A percentile compares a stretch with the other conserved stretches of the same genome.
These are phyloP conservation scores for Exophiala sp. DNA, from an alignment of 2,329 filamentous ascomycete genomes.

Conservation along the genomic window DNA sequence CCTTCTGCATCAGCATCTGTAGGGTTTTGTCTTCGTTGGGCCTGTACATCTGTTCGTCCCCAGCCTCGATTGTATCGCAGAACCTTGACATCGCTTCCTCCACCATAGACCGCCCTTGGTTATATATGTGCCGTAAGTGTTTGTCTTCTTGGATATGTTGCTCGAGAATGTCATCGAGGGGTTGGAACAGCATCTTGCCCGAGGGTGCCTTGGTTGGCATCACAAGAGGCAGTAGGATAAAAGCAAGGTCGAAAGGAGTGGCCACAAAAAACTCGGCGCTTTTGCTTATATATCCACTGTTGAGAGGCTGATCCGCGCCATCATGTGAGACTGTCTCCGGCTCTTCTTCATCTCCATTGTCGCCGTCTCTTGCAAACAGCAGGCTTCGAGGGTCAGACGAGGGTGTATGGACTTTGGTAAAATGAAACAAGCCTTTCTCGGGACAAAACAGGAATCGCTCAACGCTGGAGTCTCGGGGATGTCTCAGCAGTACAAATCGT, in stretches of 20 bases:
- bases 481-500: constrained; percentile 51
- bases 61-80: constrained; percentile 77
- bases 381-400: constrained; percentile 50
- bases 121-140: constrained; percentile 39
- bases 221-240: constrained; percentile 72
- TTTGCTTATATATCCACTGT: constrained; percentile 53
- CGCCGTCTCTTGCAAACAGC: constrained; percentile 40
- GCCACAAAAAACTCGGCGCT: constrained; percentile 73
- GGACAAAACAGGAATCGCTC: constrained; percentile 56
- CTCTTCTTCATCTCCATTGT: no score
- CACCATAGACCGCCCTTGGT: constrained; percentile 43
- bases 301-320: constrained; percentile 10
- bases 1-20: constrained; percentile 62
- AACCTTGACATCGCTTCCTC: constrained; percentile 62
- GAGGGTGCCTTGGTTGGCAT: constrained; percentile 41
- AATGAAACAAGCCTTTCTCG: constrained; percentile 54
- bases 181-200: constrained; percentile 43
- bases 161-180: constrained; percentile 47
- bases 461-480: constrained; percentile 46
- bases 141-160: constrained; percentile 38
- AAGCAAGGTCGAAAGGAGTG: constrained; percentile 76
- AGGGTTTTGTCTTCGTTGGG: constrained; percentile 67
- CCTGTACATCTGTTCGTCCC: constrained; percentile 79
- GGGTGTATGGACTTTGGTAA: constrained; percentile 51
- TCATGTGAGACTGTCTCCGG: no score